phyloP scores from a whole-genome alignment of 106 monocot genomes.

The Acorus calamus region DNA sequence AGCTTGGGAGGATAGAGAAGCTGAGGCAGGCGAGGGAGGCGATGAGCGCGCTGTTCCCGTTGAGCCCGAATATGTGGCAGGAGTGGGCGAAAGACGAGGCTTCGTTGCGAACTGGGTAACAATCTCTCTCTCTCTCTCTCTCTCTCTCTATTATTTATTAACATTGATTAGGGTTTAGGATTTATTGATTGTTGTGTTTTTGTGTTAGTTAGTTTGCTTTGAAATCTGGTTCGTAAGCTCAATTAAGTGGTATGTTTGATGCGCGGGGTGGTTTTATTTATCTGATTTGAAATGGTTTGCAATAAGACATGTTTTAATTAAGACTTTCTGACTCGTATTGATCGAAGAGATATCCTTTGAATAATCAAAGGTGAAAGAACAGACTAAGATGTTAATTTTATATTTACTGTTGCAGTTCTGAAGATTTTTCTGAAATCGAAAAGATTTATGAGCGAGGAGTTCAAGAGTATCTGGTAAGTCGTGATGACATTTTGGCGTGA shows the following conservation, averaged over 20 bases:
- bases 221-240: too few species aligned
- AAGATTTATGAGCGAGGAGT: slow-evolving; percentile 82
- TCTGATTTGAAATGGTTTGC: too few species aligned
- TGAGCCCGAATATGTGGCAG: slow-evolving; percentile 78
- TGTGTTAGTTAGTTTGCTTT: too few species aligned
- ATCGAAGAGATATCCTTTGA: too few species aligned
- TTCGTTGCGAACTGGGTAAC: slow-evolving; percentile 43
- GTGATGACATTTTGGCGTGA: too few species aligned
- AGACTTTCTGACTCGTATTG: too few species aligned
- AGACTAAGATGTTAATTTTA: neutral
- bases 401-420: slow-evolving; percentile 33
- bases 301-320: too few species aligned
- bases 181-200: too few species aligned
- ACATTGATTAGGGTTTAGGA: neutral
- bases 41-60: slow-evolving; percentile 68
- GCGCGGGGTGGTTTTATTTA: too few species aligned
- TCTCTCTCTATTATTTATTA: neutral
- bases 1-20: slow-evolving; percentile 59
- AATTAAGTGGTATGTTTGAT: too few species aligned
- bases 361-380: too few species aligned
- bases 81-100: slow-evolving; percentile 83
- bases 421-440: slow-evolving; percentile 51
- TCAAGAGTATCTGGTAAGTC: slow-evolving; percentile 83
- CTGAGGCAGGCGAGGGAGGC: slow-evolving; percentile 59
- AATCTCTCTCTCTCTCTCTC: neutral